These are phyloP conservation scores for Thelonectria rubi DNA, from an alignment of 2,329 filamentous ascomycete genomes.

Conservation along the genomic window DNA sequence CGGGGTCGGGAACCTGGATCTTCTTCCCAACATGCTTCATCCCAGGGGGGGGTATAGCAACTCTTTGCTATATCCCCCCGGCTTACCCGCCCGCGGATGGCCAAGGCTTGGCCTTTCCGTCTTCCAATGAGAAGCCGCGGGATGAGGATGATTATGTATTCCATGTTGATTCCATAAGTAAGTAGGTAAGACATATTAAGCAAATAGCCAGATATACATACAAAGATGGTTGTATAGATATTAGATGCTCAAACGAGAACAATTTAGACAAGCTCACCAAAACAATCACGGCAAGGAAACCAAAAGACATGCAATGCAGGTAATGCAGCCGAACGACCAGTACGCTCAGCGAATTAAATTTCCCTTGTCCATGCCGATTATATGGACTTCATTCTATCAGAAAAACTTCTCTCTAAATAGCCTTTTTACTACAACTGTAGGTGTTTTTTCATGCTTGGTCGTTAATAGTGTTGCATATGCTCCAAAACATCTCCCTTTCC, in stretches of 20 bases:
- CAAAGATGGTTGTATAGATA: no score
- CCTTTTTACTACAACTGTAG: conserved; percentile 37
- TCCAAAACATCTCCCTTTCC: conserved; percentile 27
- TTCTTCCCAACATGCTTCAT: not conserved
- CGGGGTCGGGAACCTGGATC: not conserved
- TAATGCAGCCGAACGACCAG: conserved; percentile 9
- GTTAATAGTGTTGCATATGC: conserved; percentile 35
- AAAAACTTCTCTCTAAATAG: conserved; percentile 30
- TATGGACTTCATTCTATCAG: conserved; percentile 37
- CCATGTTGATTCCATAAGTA: not conserved
- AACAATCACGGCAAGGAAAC: not conserved
- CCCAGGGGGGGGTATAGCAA: not conserved
- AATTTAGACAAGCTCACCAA: no score
- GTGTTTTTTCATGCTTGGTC: conserved; percentile 43
- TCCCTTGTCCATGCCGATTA: conserved; percentile 36
- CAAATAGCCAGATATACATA: no score
- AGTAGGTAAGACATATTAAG: not conserved
- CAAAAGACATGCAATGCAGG: not conserved
- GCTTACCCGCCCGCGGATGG: not conserved
- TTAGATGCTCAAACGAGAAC: no score
- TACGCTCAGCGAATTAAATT: conserved; percentile 32
- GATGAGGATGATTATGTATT: not conserved
- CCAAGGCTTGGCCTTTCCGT: not conserved
- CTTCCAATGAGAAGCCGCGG: not conserved
- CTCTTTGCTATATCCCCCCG: not conserved